These are phyloP conservation scores for Aspergillus sclerotiicarbonarius DNA, from an alignment of 495 filamentous ascomycete genomes.

Conservation along the genomic window DNA sequence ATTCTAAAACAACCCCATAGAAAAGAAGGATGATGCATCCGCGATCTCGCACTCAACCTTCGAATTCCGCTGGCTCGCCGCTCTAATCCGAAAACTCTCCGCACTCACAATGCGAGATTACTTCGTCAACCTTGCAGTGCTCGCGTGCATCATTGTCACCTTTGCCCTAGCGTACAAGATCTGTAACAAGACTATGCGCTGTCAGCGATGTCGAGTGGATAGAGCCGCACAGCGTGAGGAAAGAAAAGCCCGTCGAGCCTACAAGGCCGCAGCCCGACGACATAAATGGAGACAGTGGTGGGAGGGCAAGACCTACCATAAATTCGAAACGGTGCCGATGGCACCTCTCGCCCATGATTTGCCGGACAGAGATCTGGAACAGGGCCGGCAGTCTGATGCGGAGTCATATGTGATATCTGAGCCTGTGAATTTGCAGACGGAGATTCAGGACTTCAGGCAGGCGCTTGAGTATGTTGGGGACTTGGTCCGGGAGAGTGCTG, in stretches of 20 bases:
- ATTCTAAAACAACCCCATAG: constrained; percentile 14
- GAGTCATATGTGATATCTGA: constrained; percentile 27
- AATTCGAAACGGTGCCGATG: background rate
- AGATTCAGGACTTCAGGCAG: constrained; percentile 23
- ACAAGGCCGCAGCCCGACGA: constrained; percentile 38
- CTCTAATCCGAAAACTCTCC: constrained; percentile 9
- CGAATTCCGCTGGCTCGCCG: constrained; percentile 9
- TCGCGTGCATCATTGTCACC: constrained; percentile 29
- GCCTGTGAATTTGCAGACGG: constrained; percentile 25
- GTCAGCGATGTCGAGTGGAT: constrained; percentile 32
- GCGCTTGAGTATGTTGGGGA: constrained; percentile 27
- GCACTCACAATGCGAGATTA: background rate
- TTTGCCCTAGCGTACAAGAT: constrained; percentile 30
- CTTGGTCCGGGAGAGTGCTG: constrained; percentile 14
- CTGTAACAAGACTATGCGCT: constrained; percentile 19
- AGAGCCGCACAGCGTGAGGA: constrained; percentile 37
- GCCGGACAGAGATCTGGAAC: constrained; percentile 1
- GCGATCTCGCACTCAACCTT: constrained; percentile 19
- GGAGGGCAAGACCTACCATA: constrained; percentile 19
- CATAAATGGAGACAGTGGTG: constrained; percentile 36
- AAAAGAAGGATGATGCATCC: constrained; percentile 14
- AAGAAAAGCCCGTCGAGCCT: constrained; percentile 36
- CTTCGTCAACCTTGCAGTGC: constrained; percentile 21
- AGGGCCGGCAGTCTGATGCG: constrained; percentile 10
- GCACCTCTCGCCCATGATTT: constrained; percentile 12